Evolutionary conservation across 108 stramenopile genomes (phyloP), one percentile per base, ranked within the genome.

Genomic region (Parietichytrium sp.): DNA sequence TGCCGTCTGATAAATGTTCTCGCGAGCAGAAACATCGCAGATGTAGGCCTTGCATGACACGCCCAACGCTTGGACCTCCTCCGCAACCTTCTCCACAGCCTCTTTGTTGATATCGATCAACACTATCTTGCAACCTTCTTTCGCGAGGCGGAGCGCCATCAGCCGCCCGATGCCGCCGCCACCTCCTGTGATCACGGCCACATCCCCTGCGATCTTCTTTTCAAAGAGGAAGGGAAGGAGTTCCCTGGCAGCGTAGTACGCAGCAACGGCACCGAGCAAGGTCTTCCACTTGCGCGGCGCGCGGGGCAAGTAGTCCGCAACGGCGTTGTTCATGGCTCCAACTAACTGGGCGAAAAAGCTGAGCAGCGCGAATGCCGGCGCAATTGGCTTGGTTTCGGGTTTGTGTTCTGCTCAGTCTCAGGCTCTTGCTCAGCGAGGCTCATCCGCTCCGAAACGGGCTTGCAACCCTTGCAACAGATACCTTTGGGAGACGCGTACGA

Each of bases 111-210:
- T 29, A 4, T 85, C 85, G 13, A 45, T 20, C 16, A 53, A 16
- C 33, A 33, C 81, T 3, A 82, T 27, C 25, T 7, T 3, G 33
- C 29, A 79, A 0, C 82, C 78, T 7, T 80, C 29, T 42, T 79
- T 49, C 26, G 85, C 85, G 3, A 86, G 15, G 13, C 42, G 49
- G 8, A 50, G 13, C 47, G 82, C 78, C 82, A 86, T 80, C 18
- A 80, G 79, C 12, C 78, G 52, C 12, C 85, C 85, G 31, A 86
- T 86, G 27, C 85, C 85, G 26, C 31, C 29, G 12, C 81, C 79
- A 15, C 78, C 82, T 6, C 85, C 85, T 15, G 85, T 86, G 82
- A 86, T 86, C 15, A 86, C 49, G 36, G 51, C 79, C 27, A 80
- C 79, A 26, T 86, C 55, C 8, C 85, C 85, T 36, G 20, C 36